These are phyloP conservation scores for Chlorophyllum brunneum DNA, from an alignment of 768 basidiomycete species.

Conservation along the genomic window DNA sequence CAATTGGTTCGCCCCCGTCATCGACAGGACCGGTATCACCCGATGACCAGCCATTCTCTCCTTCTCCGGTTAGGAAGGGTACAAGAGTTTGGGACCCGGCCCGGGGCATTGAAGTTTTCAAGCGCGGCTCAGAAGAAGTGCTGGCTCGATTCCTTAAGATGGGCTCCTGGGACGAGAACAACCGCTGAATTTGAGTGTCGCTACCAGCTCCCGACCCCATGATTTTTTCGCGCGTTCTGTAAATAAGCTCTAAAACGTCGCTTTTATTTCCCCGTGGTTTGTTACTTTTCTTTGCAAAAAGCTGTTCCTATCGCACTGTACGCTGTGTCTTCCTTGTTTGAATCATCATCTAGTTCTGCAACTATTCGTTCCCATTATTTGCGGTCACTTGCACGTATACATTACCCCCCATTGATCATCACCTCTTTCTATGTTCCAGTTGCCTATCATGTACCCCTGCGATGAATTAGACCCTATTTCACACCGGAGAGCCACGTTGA, in stretches of 20 bases:
- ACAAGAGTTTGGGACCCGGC: conserved; percentile 83
- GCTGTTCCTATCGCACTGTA: neutral
- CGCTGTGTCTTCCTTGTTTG: neutral
- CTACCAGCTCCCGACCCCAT: neutral
- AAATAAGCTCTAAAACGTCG: neutral
- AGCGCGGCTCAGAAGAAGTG: conserved; percentile 84
- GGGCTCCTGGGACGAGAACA: conserved; percentile 60
- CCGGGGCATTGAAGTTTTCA: conserved; percentile 81
- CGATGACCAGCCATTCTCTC: conserved; percentile 32
- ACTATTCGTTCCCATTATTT: neutral
- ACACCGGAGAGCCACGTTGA: too few species aligned
- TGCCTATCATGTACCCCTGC: too few species aligned
- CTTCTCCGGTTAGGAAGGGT: conserved; percentile 36
- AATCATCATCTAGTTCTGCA: neutral
- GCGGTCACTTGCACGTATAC: neutral
- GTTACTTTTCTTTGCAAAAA: neutral
- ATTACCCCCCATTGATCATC: too few species aligned
- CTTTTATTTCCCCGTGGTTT: conserved; percentile 4
- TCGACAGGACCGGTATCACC: conserved; percentile 53
- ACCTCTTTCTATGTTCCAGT: too few species aligned
- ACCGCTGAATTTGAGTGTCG: conserved; percentile 19
- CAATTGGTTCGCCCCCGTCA: conserved; percentile 49
- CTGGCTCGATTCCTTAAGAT: conserved; percentile 78
- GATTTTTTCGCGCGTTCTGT: too few species aligned
- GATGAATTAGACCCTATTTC: too few species aligned